These are phyloP conservation scores for Myriosclerotinia duriaeana DNA, from an alignment of 2,329 filamentous ascomycete species.

Conservation along the genomic window DNA sequence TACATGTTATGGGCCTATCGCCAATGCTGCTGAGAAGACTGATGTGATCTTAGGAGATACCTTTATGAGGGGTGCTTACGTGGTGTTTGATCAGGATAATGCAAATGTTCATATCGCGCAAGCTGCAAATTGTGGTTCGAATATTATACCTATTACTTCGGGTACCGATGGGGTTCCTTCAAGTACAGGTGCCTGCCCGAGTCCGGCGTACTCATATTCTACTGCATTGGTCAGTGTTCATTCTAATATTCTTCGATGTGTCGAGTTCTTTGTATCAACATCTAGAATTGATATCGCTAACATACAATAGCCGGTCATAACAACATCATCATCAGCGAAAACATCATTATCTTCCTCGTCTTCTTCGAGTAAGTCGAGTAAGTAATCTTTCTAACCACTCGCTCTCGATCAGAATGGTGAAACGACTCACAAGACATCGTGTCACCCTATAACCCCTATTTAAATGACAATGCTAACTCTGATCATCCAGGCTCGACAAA, in stretches of 20 bases:
- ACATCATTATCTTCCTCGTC: not conserved
- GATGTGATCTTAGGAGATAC: conserved; percentile 25
- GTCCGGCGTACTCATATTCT: conserved; percentile 10
- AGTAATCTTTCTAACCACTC: not conserved
- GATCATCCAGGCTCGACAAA: not conserved
- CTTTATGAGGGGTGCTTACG: conserved; percentile 29
- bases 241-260: not conserved
- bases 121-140: conserved; percentile 28
- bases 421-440: not conserved
- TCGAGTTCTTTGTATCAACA: not conserved
- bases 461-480: not conserved
- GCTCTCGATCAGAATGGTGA: not conserved
- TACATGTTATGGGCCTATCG: conserved; percentile 20
- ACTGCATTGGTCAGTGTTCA: not conserved
- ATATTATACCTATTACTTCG: conserved; percentile 26
- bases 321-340: not conserved
- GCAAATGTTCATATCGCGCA: conserved; percentile 29
- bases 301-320: not conserved
- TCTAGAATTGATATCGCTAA: not conserved
- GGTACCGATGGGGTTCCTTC: conserved; percentile 31
- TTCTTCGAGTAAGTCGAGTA: conserved; percentile 1
- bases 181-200: conserved; percentile 25
- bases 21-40: conserved; percentile 17
- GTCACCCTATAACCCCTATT: not conserved
- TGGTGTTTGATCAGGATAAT: conserved; percentile 34